Evolutionary conservation across 2,329 filamentous ascomycete genomes (phyloP), one percentile per base, ranked within the genome.

Genomic region (Setomelanomma holmii): DNA sequence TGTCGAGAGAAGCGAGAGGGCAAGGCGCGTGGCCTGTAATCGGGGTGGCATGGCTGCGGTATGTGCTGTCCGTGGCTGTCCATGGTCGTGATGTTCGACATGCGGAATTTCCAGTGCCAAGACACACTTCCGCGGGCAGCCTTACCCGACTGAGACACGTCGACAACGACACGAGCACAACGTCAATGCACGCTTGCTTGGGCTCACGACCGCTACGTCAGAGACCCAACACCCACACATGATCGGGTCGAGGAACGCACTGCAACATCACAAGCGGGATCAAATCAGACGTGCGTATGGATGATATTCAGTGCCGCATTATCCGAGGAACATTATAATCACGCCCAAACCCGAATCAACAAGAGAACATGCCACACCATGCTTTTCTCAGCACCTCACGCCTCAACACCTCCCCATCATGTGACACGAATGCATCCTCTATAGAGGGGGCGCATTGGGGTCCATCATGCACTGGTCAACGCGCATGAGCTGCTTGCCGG

Each of bases 401-500:
- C 27, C 41, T 10, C 30, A 22, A 45, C 6, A 45, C 42, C 41
- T 20, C 22, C 5, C 40, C n/a, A 17, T 5, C 41, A 34, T 16
- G 27, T 19, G n/a, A 12, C 23, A 42, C 16, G 33, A 4, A 17
- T 8, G 4, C 22, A 7, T 6, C 19, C 24, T 30, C 21, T 58
- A 58, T 43, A 60, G 49, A 30, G 64, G 54, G 49, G 83, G 84
- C 19, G 83, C 83, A 57, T 82, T 78, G 12, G 83, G 84, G 68
- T 88, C 86, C 72, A 82, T 79, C 79, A 88, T 78, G 64, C 86
- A 88, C 74, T 88, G 86, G 64, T 88, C 86, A 39, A 88, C 82
- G 35, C 86, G 79, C 86, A 88, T 88, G 35, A 88, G 77, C 68
- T 82, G 78, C 77, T 87, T 86, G 4, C 86, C 86, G 2, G 82